Conservation (phyloP, 441 rosid genomes). For the Bocquillonia castaneifolia region DNA sequence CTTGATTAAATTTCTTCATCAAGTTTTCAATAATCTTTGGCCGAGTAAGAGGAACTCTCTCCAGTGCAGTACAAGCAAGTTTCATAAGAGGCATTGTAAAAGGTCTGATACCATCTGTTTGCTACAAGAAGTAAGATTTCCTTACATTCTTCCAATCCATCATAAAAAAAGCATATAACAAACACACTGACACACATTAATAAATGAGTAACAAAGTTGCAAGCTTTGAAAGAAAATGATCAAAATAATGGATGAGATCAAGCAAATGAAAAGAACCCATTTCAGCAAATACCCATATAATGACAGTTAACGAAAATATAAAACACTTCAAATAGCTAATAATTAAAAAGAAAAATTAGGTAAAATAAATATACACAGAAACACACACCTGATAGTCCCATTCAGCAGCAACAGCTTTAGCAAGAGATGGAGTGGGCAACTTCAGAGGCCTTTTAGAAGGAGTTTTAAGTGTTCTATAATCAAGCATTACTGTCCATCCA, state of each 20-base stretch:
- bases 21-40: constrained; percentile 58
- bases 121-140: constrained; percentile 39
- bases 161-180: background rate
- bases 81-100: constrained; percentile 93
- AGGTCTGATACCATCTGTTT: constrained; percentile 87
- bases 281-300: background rate
- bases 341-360: background rate
- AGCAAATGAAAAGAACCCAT: background rate
- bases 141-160: constrained; percentile 21
- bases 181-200: background rate
- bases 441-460: constrained; percentile 83
- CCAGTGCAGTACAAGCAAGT: constrained; percentile 89
- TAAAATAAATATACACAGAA: background rate
- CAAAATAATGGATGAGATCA: background rate
- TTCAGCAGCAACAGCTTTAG: constrained; percentile 90
- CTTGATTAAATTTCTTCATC: constrained; percentile 70
- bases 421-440: constrained; percentile 69
- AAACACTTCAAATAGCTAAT: background rate
- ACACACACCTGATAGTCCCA: constrained; percentile 91
- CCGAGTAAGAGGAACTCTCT: constrained; percentile 86
- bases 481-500: constrained; percentile 96
- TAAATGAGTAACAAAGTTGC: background rate
- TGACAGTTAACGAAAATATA: background rate
- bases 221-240: background rate
- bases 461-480: constrained; percentile 86